Conservation (phyloP, 192 early-diverging fungal species). For the Coemansia sp. region DNA sequence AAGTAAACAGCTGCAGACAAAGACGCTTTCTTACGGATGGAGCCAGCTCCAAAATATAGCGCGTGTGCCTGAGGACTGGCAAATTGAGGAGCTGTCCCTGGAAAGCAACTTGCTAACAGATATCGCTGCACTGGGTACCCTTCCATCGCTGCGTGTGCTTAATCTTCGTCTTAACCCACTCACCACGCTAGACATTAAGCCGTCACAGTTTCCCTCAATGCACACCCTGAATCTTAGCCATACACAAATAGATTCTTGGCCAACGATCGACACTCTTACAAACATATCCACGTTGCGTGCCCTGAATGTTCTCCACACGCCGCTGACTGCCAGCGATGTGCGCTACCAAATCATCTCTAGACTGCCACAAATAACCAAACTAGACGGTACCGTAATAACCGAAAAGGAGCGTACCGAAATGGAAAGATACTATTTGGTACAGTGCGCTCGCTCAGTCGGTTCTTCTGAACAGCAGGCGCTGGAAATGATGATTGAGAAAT, state of each 20-base stretch:
- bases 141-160: conserved; percentile 17
- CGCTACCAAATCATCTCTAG: conserved; percentile 20
- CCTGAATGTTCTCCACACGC: conserved; percentile 9
- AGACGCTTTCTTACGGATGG: conserved; percentile 34
- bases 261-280: not conserved
- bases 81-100: conserved; percentile 20
- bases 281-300: conserved; percentile 5
- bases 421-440: conserved; percentile 43
- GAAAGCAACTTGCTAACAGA: conserved; percentile 34
- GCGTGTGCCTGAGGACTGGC: not conserved
- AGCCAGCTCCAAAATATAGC: not conserved
- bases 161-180: conserved; percentile 30
- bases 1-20: not conserved
- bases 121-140: conserved; percentile 3
- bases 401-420: conserved; percentile 43
- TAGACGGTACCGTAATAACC: conserved; percentile 30
- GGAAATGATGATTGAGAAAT: conserved; percentile 7
- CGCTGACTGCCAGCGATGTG: conserved; percentile 1
- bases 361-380: conserved; percentile 17
- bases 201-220: conserved; percentile 3
- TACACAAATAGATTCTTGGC: conserved; percentile 19
- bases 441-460: conserved; percentile 11
- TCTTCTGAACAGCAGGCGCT: not conserved
- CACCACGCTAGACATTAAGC: not conserved
- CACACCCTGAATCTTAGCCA: conserved; percentile 23